Conservation (phyloP, 179 eudicot species). For the Amaranthus tricolor region DNA sequence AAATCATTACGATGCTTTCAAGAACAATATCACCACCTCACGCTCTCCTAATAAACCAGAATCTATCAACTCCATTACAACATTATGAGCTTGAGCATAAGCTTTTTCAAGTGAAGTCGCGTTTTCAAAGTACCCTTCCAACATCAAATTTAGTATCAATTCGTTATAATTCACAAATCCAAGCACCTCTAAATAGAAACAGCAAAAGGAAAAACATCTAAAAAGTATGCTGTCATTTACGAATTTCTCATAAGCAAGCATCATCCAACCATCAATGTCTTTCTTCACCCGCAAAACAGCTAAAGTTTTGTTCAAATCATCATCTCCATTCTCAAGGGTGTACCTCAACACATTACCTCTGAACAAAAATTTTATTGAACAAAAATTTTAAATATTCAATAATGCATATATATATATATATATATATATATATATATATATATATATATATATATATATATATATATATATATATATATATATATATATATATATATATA, state of each 20-base stretch:
- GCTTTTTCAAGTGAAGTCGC: slow-evolving; percentile 19
- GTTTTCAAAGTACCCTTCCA: slow-evolving; percentile 43
- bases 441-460: too few species aligned
- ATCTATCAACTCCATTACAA: slow-evolving; percentile 33
- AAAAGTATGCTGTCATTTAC: not conserved
- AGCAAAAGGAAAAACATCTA: not conserved
- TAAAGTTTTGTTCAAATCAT: not conserved
- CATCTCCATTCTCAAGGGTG: not conserved
- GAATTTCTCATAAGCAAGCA: slow-evolving; percentile 3
- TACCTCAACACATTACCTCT: not conserved
- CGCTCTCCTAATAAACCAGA: slow-evolving; percentile 10
- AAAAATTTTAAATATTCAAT: too few species aligned
- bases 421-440: too few species aligned
- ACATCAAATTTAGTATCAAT: slow-evolving; percentile 45
- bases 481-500: too few species aligned
- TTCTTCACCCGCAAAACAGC: slow-evolving; percentile 1
- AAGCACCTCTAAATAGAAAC: not conserved
- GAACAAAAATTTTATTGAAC: too few species aligned
- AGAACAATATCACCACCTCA: not conserved
- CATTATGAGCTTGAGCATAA: slow-evolving; percentile 28
- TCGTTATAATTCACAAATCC: slow-evolving; percentile 37
- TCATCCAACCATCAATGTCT: not conserved
- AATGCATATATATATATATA: too few species aligned
- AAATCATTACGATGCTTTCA: not conserved
- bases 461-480: too few species aligned